These are phyloP conservation scores for Madurella fahalii DNA, from an alignment of 2,329 filamentous ascomycete genomes.

Conservation along the genomic window DNA sequence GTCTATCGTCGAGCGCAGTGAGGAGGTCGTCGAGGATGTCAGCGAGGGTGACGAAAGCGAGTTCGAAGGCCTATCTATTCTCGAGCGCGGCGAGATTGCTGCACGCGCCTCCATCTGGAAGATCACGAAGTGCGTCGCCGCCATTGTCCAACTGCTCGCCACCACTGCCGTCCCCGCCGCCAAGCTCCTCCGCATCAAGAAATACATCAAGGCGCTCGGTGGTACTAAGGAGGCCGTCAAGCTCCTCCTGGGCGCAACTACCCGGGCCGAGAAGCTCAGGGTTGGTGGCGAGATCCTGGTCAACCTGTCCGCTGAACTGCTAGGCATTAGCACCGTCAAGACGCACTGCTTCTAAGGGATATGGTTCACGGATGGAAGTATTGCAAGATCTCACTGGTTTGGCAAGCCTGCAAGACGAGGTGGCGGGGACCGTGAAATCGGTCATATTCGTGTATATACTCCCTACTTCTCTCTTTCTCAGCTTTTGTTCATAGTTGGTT, in stretches of 20 bases:
- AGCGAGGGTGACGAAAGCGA: not conserved
- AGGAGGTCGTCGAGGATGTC: not conserved
- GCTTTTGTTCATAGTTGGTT: no score
- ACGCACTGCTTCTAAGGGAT: constrained; percentile 22
- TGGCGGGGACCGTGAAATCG: no score
- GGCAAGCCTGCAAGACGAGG: no score
- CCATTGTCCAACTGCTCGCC: constrained; percentile 22
- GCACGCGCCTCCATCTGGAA: constrained; percentile 22
- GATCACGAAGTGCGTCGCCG: constrained; percentile 23
- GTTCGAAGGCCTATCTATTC: not conserved
- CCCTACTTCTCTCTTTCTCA: no score
- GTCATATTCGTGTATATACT: no score
- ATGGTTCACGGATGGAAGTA: no score
- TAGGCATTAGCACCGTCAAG: constrained; percentile 23
- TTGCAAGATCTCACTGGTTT: no score
- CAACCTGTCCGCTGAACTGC: constrained; percentile 20
- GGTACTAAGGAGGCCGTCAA: constrained; percentile 23
- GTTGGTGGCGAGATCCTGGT: constrained; percentile 23
- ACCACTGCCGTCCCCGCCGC: constrained; percentile 24
- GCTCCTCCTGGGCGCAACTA: constrained; percentile 24
- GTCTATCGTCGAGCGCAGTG: not conserved
- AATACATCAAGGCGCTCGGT: constrained; percentile 27
- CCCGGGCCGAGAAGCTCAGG: constrained; percentile 22
- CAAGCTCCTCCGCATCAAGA: constrained; percentile 28
- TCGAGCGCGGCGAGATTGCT: constrained; percentile 8